A percentile compares a stretch with the other conserved stretches of the same genome.
These are phyloP conservation scores for Phytopythium kandeliae DNA, from an alignment of 352 stramenopile genomes.

Conservation along the genomic window DNA sequence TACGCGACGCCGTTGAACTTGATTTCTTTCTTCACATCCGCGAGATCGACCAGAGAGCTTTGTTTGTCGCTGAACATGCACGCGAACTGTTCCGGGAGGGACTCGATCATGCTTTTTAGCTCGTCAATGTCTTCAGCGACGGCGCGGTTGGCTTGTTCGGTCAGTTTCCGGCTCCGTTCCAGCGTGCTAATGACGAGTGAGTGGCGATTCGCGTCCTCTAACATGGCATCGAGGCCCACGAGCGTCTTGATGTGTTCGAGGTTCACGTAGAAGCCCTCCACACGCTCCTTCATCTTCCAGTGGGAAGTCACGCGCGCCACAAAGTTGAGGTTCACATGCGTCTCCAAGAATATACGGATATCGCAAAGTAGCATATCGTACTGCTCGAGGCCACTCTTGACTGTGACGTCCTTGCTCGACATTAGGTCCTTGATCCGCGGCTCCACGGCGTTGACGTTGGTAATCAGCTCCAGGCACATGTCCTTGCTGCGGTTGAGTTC, in stretches of 20 bases:
- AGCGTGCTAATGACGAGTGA: neutral
- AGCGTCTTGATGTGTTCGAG: slow-evolving; percentile 6
- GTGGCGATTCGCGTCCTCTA: slow-evolving; percentile 5
- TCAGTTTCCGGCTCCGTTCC: neutral
- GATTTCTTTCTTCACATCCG: neutral
- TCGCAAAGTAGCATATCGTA: slow-evolving; percentile 9
- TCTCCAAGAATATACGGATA: slow-evolving; percentile 7
- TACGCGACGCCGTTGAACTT: neutral
- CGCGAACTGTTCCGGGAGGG: neutral
- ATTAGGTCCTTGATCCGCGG: slow-evolving; percentile 4
- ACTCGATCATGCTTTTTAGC: neutral
- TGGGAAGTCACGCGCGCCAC: slow-evolving; percentile 5
- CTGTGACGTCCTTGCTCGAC: slow-evolving; percentile 5
- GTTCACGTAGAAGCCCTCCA: slow-evolving; percentile 12
- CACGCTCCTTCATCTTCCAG: slow-evolving; percentile 12
- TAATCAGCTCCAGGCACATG: slow-evolving; percentile 13
- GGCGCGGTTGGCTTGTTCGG: slow-evolving; percentile 2
- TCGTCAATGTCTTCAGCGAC: neutral
- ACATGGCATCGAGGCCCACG: slow-evolving; percentile 5
- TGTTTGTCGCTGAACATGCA: neutral
- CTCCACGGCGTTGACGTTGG: slow-evolving; percentile 3
- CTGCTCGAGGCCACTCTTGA: neutral
- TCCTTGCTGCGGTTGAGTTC: slow-evolving; percentile 13
- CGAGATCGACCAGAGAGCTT: neutral
- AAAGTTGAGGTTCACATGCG: slow-evolving; percentile 5